Conservation (phyloP, 1,284 basidiomycete species). For the Vanrija humicola region DNA sequence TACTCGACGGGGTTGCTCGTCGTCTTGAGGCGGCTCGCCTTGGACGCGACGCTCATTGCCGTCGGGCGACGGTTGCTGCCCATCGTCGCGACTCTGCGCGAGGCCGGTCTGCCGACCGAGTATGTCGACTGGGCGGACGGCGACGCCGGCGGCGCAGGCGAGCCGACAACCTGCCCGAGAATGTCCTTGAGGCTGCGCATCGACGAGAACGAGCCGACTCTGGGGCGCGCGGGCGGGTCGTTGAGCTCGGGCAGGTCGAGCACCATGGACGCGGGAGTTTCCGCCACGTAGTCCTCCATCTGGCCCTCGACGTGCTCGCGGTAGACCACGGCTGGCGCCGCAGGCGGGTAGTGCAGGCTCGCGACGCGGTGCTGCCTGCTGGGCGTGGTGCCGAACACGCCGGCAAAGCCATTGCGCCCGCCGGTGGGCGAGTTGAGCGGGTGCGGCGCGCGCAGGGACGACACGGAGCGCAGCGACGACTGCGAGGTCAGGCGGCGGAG, state of each 20-base stretch:
- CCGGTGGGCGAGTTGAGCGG: slow-evolving; percentile 43
- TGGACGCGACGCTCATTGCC: slow-evolving; percentile 26
- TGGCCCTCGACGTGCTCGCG: slow-evolving; percentile 33
- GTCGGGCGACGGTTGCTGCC: slow-evolving; percentile 24
- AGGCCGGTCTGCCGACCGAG: not conserved
- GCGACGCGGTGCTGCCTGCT: slow-evolving; percentile 23
- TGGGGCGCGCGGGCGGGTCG: slow-evolving; percentile 2
- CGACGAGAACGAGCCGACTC: slow-evolving; percentile 23
- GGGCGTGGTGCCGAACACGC: slow-evolving; percentile 12
- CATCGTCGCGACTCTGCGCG: not conserved
- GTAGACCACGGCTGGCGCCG: slow-evolving; percentile 39
- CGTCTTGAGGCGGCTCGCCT: slow-evolving; percentile 29
- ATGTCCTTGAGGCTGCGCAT: slow-evolving; percentile 20
- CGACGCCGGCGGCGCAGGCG: not conserved
- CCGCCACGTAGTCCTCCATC: slow-evolving; percentile 27
- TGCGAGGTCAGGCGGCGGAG: slow-evolving; percentile 18
- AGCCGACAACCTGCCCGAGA: not conserved
- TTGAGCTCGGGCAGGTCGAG: slow-evolving; percentile 8
- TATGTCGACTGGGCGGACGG: not conserved
- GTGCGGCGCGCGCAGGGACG: slow-evolving; percentile 43
- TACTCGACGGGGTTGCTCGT: slow-evolving; percentile 39
- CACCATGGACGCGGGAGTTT: not conserved
- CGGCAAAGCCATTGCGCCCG: slow-evolving; percentile 2
- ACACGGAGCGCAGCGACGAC: slow-evolving; percentile 38
- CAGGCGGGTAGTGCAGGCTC: slow-evolving; percentile 42